Percentiles rank a stretch among this genome's conserved stretches.
Conservation (phyloP, 192 early-diverging fungal species). For the Gonapodya prolifera region DNA sequence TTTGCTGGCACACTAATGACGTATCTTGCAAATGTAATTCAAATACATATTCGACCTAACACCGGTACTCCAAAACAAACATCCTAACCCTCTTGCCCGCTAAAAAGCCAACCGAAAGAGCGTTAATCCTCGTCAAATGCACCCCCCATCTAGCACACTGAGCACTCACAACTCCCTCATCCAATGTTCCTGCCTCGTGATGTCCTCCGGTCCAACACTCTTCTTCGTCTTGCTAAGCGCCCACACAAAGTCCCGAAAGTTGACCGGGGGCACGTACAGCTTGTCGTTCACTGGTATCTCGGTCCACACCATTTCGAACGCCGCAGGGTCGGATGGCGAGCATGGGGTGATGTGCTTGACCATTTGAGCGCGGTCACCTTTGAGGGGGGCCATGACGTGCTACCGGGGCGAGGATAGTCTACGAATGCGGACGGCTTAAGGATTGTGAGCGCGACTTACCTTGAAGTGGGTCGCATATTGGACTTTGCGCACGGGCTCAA, state of each 20-base stretch:
- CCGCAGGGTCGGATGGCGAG: slow-evolving; percentile 82
- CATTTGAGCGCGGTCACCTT: slow-evolving; percentile 32
- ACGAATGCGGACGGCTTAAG: too few relatives aligned
- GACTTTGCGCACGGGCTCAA: slow-evolving; percentile 94
- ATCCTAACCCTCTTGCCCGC: not conserved
- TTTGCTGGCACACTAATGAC: too few relatives aligned
- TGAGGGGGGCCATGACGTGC: slow-evolving; percentile 35
- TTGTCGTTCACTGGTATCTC: slow-evolving; percentile 66
- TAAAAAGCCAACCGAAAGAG: not conserved
- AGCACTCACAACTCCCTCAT: slow-evolving; percentile 53
- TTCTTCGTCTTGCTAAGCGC: slow-evolving; percentile 64
- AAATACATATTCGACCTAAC: too few relatives aligned
- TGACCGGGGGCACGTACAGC: slow-evolving; percentile 37
- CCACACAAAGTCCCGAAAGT: slow-evolving; percentile 60
- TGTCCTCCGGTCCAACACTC: slow-evolving; percentile 73
- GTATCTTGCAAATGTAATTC: too few relatives aligned
- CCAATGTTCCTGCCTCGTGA: slow-evolving; percentile 72
- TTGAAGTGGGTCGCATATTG: slow-evolving; percentile 91
- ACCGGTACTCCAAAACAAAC: too few relatives aligned
- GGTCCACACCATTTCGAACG: slow-evolving; percentile 80
- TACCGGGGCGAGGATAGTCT: too few relatives aligned
- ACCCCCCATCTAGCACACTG: too few relatives aligned
- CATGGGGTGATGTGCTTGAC: slow-evolving; percentile 73
- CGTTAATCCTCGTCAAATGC: too few relatives aligned
- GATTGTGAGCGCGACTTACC: slow-evolving; percentile 19